These are phyloP conservation scores for Thielaviopsis ethacetica DNA, from an alignment of 2,329 filamentous ascomycete species.

Conservation along the genomic window DNA sequence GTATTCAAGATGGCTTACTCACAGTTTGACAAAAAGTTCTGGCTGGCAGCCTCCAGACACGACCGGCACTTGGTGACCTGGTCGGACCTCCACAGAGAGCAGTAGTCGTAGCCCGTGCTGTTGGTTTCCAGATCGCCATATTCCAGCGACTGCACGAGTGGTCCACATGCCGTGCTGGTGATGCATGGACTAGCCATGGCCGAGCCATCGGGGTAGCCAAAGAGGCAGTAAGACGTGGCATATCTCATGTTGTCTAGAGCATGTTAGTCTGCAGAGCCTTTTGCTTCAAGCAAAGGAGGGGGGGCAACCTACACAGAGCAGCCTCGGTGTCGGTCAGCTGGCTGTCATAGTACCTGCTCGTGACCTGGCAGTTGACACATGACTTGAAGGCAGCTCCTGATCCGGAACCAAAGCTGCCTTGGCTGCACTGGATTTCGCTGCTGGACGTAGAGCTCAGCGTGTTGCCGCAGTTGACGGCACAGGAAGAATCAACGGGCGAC, in stretches of 20 bases:
- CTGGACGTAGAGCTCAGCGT: slow-evolving; percentile 28
- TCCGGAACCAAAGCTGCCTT: slow-evolving; percentile 23
- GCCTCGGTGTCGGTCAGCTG: slow-evolving; percentile 36
- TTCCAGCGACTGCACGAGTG: slow-evolving; percentile 28
- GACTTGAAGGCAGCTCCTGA: slow-evolving; percentile 32
- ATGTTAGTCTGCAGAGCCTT: background rate
- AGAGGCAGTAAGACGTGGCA: slow-evolving; percentile 38
- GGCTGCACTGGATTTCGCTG: slow-evolving; percentile 32
- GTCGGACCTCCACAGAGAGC: slow-evolving; percentile 28
- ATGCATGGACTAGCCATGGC: slow-evolving; percentile 30
- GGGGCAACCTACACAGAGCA: slow-evolving; percentile 34
- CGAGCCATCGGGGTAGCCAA: slow-evolving; percentile 26
- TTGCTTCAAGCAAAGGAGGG: background rate
- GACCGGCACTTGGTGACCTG: slow-evolving; percentile 27
- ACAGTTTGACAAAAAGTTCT: slow-evolving; percentile 38
- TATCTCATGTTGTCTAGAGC: slow-evolving; percentile 40
- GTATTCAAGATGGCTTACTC: slow-evolving; percentile 13
- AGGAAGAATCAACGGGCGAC: slow-evolving; percentile 32
- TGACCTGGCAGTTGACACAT: slow-evolving; percentile 35
- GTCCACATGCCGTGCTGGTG: slow-evolving; percentile 39
- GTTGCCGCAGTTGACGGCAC: slow-evolving; percentile 36
- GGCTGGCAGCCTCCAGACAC: slow-evolving; percentile 26
- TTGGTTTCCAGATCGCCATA: slow-evolving; percentile 32
- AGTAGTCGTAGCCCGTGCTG: slow-evolving; percentile 35
- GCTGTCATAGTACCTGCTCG: slow-evolving; percentile 28